Evolutionary conservation across 495 filamentous ascomycete species (phyloP), one percentile per base, ranked within the genome.

Genomic region (Stereocaulon alpinum): DNA sequence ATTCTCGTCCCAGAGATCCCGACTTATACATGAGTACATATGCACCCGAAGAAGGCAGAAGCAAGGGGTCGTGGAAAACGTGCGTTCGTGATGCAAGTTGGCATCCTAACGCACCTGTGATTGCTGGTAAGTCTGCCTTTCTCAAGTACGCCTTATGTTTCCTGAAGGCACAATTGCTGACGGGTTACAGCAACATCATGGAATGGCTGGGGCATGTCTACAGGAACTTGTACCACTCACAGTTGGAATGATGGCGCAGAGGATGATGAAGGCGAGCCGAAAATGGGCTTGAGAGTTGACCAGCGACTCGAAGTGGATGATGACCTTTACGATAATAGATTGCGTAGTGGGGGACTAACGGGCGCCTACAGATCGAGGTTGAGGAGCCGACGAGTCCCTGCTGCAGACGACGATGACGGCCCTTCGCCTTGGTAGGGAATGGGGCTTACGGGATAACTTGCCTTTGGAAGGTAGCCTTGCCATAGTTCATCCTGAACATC

Each of bases 21-120:
- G 73, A 75, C 53, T 55, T 70, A 1, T 71, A 71, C 44, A 66
- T 68, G 11, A 69, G 68, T 49, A 65, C 64, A 15, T 77, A 74
- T 64, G 72, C 71, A n/a, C 55, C 69, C 12, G 61, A 67, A 10
- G 50, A 49, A 34, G 51, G 59, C 9, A 59, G 59, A 45, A 62
- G 54, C 58, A 40, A 44, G 60, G 70, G 76, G 32, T 57, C 68
- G 4, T 92, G 88, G 86, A 78, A 78, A 67, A 91, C 91, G 1
- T 86, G 91, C 61, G 90, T 97, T 41, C 80, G 93, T 56, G 93
- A 98, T 78, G 90, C 87, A 27, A 89, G 86, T 64, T 98, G 93
- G 93, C 93, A 97, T 77, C 93, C 93, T 2, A 85, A 80, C 69
- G 89, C 88, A 15, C 91, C 92, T 3, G 77, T 96, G 24, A 75